A percentile compares a stretch with the other conserved stretches of the same genome.
phyloP scores from a whole-genome alignment of 768 basidiomycete genomes.

The Phaeotremella skinneri region DNA sequence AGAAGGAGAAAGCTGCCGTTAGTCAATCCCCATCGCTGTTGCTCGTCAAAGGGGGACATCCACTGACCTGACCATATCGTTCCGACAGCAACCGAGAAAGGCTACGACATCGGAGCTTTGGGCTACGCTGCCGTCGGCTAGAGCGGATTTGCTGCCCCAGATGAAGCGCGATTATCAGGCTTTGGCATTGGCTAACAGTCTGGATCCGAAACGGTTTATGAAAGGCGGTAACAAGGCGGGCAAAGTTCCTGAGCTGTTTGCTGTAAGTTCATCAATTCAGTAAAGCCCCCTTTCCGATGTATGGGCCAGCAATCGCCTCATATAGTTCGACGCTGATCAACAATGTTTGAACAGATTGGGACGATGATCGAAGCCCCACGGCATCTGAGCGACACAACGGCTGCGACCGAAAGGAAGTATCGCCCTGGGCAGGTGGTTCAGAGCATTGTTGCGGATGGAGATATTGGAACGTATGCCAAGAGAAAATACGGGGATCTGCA shows the following conservation, averaged over 20 bases:
- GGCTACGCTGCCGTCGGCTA: conserved; percentile 42
- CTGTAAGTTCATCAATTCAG: conserved; percentile 42
- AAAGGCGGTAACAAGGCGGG: conserved; percentile 41
- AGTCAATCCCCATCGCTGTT: conserved; percentile 6
- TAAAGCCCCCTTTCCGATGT: too few relatives aligned
- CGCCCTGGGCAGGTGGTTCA: conserved; percentile 45
- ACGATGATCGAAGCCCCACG: conserved; percentile 45
- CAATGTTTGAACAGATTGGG: conserved; percentile 36
- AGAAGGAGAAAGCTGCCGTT: conserved; percentile 41
- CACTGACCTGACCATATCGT: neutral
- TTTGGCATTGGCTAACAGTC: conserved; percentile 44
- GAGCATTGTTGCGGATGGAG: conserved; percentile 36
- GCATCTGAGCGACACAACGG: conserved; percentile 43
- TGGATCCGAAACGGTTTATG: conserved; percentile 52
- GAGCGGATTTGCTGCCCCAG: conserved; percentile 43
- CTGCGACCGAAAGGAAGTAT: conserved; percentile 38
- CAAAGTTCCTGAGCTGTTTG: conserved; percentile 48
- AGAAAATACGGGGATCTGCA: conserved; percentile 50
- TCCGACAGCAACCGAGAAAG: conserved; percentile 40
- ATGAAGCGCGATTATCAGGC: conserved; percentile 52
- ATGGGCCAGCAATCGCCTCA: neutral
- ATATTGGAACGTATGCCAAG: conserved; percentile 45
- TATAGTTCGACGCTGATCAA: neutral
- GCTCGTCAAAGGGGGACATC: neutral
- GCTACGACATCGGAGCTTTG: conserved; percentile 43